Conservation (phyloP, 2,329 filamentous ascomycete species). For the Didymella segeticola region DNA sequence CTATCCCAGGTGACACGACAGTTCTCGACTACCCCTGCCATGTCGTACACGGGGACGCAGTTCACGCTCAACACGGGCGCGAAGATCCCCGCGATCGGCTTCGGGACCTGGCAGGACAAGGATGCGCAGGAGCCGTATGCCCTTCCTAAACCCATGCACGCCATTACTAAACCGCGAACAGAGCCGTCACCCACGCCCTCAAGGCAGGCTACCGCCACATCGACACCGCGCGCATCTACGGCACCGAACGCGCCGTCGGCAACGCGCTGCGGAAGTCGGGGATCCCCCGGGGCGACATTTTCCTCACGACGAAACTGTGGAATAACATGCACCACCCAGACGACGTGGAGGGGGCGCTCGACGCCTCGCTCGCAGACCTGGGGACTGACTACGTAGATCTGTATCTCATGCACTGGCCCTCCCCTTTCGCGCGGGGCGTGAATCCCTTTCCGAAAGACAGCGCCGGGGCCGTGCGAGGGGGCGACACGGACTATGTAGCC, state of each 20-base stretch:
- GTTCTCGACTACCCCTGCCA: constrained; percentile 27
- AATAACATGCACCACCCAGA: constrained; percentile 79
- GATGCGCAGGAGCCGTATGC: constrained; percentile 38
- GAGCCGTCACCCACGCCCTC: constrained; percentile 48
- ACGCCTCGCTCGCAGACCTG: constrained; percentile 75
- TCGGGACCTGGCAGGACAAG: constrained; percentile 52
- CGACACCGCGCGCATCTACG: constrained; percentile 39
- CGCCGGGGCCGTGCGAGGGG: constrained; percentile 31
- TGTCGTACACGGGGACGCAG: constrained; percentile 46
- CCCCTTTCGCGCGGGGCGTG: constrained; percentile 77
- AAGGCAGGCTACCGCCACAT: constrained; percentile 42
- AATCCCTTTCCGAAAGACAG: constrained; percentile 61
- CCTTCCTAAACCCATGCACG: too few relatives aligned
- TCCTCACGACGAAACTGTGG: constrained; percentile 80
- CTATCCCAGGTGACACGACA: constrained; percentile 26
- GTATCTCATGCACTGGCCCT: constrained; percentile 80
- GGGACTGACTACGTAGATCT: constrained; percentile 87
- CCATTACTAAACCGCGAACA: constrained; percentile 9
- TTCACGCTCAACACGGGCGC: constrained; percentile 70
- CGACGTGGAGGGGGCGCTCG: constrained; percentile 75
- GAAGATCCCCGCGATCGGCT: constrained; percentile 76
- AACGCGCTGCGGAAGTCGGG: constrained; percentile 41
- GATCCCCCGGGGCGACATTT: constrained; percentile 49
- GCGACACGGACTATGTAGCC: constrained; percentile 36
- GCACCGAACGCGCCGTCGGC: constrained; percentile 34